Base-by-base conservation (phyloP, 1,139 yeast species). In the Lodderomyces orthopsilosis region DNA sequence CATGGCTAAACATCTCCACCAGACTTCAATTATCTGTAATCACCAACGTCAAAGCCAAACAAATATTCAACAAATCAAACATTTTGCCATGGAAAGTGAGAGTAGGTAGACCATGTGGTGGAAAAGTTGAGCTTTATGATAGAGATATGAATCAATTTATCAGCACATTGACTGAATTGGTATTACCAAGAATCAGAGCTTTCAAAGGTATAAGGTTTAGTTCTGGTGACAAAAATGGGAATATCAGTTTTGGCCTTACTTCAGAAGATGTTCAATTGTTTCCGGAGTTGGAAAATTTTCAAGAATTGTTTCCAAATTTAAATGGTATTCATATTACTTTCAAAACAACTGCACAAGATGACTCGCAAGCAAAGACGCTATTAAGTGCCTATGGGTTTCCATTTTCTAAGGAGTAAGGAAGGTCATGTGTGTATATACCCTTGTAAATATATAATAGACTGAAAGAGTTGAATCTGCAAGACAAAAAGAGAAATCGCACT, bases 261-360 rank as follows among this genome's bases (percentile, higher is more conserved):
- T 79, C 89, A 2, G 89, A 85, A 46, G 90, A 88, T 56, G 81
- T 87, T 45, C 80, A 81, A 57, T 77, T 75, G 56, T 94, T 94
- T 75, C 98, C 99, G 2, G 98, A 94, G 66, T 81, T 94, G 50
- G 96, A 91, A 61, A 80, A 83, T 46, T 90, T 85, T 67, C 93
- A 85, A 62, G 98, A 91, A 62, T 73, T 86, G 54, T 93, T 93
- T 85, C 94, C 96, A 37, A 79, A 75, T 54, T 80, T 91, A 42
- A 88, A 83, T 62, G 98, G 97, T 48, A 77, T 93, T 71, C 86
- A 90, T 59, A 75, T 93, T 46, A 87, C 91, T 36, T 71, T 93
- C 54, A 88, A 86, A 61, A 93, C 98, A 24, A 70, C 88, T 39
- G 97, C 98, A 8, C 90, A 89, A 65, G 84, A 90, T 23, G 97